These are phyloP conservation scores for Ceratobasidium sp. DNA, from an alignment of 1,284 basidiomycete genomes.

Conservation along the genomic window DNA sequence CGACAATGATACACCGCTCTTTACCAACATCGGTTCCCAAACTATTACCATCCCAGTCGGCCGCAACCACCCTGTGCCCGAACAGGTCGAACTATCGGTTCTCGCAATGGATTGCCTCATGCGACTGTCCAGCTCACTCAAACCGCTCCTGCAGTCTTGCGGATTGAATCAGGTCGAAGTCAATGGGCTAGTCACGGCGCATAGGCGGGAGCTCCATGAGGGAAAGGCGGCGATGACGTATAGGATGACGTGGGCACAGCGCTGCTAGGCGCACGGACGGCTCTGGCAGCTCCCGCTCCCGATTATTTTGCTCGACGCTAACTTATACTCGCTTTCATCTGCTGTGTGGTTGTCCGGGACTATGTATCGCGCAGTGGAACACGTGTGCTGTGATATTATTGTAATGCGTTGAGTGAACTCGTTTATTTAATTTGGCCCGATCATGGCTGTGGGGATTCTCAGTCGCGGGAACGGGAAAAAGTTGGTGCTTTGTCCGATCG, in stretches of 20 bases:
- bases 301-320: conserved; percentile 32
- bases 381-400: conserved; percentile 4
- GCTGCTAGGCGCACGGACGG: not conserved
- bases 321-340: conserved; percentile 42
- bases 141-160: conserved; percentile 8
- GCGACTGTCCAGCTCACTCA: conserved; percentile 7
- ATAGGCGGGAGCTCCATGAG: conserved; percentile 9
- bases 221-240: conserved; percentile 18
- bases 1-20: not conserved
- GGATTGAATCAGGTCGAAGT: not conserved
- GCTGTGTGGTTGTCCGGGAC: conserved; percentile 14
- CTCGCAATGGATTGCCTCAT: conserved; percentile 21
- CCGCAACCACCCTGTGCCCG: not conserved
- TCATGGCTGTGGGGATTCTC: conserved; percentile 23
- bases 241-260: conserved; percentile 34
- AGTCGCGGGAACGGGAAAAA: conserved; percentile 12
- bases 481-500: conserved; percentile 28
- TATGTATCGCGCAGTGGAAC: conserved; percentile 33
- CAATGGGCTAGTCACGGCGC: conserved; percentile 2
- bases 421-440: conserved; percentile 24
- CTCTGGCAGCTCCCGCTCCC: not conserved
- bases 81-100: conserved; percentile 14
- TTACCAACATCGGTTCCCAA: conserved; percentile 10
- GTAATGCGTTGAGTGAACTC: conserved; percentile 15
- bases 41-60: conserved; percentile 10